Percentiles rank a stretch among this genome's conserved stretches.
phyloP scores from a whole-genome alignment of 208 protist genomes.

The Crithidia sp. region DNA sequence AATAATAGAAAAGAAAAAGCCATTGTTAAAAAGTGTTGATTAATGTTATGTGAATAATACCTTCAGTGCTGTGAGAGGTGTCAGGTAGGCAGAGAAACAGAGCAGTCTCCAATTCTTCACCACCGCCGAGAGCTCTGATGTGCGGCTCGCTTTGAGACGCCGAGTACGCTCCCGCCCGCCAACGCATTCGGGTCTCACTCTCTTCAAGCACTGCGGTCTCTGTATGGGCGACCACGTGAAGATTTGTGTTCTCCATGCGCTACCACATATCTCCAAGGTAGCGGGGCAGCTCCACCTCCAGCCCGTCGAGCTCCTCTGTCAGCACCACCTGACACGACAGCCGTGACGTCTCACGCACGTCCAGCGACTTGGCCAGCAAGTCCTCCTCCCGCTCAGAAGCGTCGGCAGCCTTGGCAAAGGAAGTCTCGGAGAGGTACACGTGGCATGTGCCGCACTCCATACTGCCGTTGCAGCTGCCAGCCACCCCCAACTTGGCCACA shows the following conservation, averaged over 20 bases:
- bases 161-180: too few relatives aligned
- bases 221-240: neutral
- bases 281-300: constrained; percentile 34
- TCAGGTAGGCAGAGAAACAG: too few relatives aligned
- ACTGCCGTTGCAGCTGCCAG: constrained; percentile 90
- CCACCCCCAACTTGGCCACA: constrained; percentile 49
- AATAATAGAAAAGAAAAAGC: too few relatives aligned
- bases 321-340: constrained; percentile 61
- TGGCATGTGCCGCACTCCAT: constrained; percentile 96
- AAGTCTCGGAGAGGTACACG: constrained; percentile 81
- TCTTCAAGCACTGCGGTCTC: neutral
- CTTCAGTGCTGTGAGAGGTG: too few relatives aligned
- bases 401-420: constrained; percentile 58
- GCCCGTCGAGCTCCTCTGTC: constrained; percentile 37
- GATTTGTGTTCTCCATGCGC: neutral
- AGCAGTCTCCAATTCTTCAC: too few relatives aligned
- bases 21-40: too few relatives aligned
- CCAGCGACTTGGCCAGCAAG: constrained; percentile 51
- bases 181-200: neutral
- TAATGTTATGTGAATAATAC: too few relatives aligned
- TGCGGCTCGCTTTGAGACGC: too few relatives aligned
- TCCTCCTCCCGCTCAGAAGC: constrained; percentile 75
- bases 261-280: neutral
- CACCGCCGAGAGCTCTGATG: too few relatives aligned
- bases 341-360: constrained; percentile 41